Evolutionary conservation across 805 yeast genomes (phyloP).

Genomic region (Monosporozyma solicola): DNA sequence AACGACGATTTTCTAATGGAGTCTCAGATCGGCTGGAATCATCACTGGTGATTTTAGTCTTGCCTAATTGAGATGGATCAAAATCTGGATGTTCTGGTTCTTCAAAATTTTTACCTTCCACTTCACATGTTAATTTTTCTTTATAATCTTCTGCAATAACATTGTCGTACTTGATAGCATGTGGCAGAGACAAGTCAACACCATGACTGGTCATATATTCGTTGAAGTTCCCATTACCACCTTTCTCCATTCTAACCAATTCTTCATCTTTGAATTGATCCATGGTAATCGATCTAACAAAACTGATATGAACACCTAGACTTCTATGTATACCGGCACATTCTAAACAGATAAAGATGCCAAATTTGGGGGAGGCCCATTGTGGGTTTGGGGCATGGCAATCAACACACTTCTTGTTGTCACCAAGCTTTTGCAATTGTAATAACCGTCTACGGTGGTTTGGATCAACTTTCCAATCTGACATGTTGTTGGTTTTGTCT

Average conservation of each 20-base stretch:
- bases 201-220: constrained; percentile 66
- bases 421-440: constrained; percentile 72
- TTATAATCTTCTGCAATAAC: constrained; percentile 93
- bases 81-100: constrained; percentile 51
- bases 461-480: constrained; percentile 87
- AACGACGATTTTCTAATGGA: constrained; percentile 35
- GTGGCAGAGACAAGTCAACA: constrained; percentile 51
- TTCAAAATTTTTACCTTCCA: constrained; percentile 63
- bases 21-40: constrained; percentile 13
- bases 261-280: constrained; percentile 96
- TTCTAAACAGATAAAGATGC: constrained; percentile 92
- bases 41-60: neutral
- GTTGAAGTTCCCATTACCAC: constrained; percentile 77
- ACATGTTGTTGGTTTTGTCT: constrained; percentile 21
- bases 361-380: constrained; percentile 98
- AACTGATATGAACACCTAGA: constrained; percentile 91
- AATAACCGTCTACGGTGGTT: constrained; percentile 75
- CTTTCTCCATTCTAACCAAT: constrained; percentile 80
- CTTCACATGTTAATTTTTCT: constrained; percentile 61
- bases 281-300: constrained; percentile 95
- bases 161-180: constrained; percentile 73
- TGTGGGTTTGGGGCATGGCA: constrained; percentile 95
- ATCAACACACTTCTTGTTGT: constrained; percentile 84
- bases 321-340: constrained; percentile 97
- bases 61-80: constrained; percentile 19